Percentiles rank a stretch among this genome's conserved stretches.
These are phyloP conservation scores for Starmera pachycereana DNA, from an alignment of 805 yeast species.

Conservation along the genomic window DNA sequence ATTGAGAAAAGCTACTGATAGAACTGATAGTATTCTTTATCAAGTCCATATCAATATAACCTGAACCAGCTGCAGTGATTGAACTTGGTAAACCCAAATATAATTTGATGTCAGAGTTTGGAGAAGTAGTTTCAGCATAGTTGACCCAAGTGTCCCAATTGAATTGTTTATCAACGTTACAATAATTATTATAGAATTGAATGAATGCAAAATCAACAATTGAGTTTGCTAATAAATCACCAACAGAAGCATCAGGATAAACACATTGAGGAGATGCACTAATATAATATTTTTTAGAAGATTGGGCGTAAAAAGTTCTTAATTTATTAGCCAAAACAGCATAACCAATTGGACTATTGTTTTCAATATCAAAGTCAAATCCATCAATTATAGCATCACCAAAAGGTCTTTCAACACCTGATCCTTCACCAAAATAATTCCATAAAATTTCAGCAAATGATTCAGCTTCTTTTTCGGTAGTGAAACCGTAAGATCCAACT, in stretches of 20 bases:
- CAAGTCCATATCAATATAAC: conserved; percentile 36
- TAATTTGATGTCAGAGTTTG: conserved; percentile 59
- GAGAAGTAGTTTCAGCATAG: conserved; percentile 47
- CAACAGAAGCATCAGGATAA: conserved; percentile 67
- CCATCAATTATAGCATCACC: conserved; percentile 76
- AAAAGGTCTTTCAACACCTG: conserved; percentile 50
- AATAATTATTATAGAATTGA: conserved; percentile 85
- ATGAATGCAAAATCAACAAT: conserved; percentile 73
- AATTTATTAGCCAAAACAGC: conserved; percentile 46
- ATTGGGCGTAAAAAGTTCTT: conserved; percentile 41
- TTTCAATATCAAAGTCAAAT: conserved; percentile 87
- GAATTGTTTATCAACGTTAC: conserved; percentile 45
- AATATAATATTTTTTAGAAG: conserved; percentile 55
- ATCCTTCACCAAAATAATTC: conserved; percentile 54
- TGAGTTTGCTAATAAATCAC: conserved; percentile 46
- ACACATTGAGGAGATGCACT: conserved; percentile 93
- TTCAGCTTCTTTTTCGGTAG: conserved; percentile 68
- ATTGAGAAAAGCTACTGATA: conserved; percentile 56
- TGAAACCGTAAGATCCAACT: conserved; percentile 74
- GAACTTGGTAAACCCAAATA: conserved; percentile 72
- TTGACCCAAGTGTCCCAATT: conserved; percentile 67
- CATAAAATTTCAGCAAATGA: conserved; percentile 49
- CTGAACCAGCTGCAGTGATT: conserved; percentile 46
- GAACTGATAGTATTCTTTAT: conserved; percentile 48
- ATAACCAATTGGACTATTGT: conserved; percentile 50